Base-by-base conservation (phyloP, 1,284 basidiomycete genomes). In the Irpex rosettiformis region DNA sequence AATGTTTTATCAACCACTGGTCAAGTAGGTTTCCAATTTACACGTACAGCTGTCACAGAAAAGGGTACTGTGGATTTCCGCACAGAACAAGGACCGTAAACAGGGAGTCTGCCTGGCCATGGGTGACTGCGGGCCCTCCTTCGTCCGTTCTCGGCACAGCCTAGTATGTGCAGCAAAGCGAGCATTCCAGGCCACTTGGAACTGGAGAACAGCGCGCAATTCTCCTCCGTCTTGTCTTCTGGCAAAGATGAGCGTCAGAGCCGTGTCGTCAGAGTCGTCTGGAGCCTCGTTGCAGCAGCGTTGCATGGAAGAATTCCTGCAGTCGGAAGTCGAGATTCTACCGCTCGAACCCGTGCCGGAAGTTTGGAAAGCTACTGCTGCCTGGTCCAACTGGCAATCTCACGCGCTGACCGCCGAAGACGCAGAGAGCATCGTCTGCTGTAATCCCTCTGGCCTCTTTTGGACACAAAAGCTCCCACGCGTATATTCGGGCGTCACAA, bases 271-370 rank as follows among this genome's bases (percentile, higher is more conserved):
- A 24, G 24, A 28, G 13, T 10, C 48, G 21, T 3, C 48, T 51
- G 48, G n/a, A 27, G 48, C 48, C 48, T 27, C 48, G 24, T 51
- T 51, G 48, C 48, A 28, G 48, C 24, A 25, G 27, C 48, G 48
- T 51, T 51, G 48, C 25, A 16, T 51, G 22, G 18, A 24, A 21
- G 43, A 28, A 25, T 24, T 47, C 13, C 18, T 18, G 21, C 43
- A 7, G 43, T 45, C 43, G 43, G 43, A 45, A 45, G 21, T 18
- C 21, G 16, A 22, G 21, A n/a, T 45, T 45, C 43, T 45, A 45
- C 43, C 43, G 43, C 43, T 45, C n/a, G 43, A 45, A 45, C 5
- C 3, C n/a, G 18, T 22, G 43, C 21, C 43, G 33, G 33, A 37
- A 37, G 33, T 8, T 37, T 37, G 33, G 33, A 37, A 37, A 16